A percentile compares a stretch with the other conserved stretches of the same genome.
These are phyloP conservation scores for Dalbergia cochinchinensis DNA, from an alignment of 306 rosid genomes.

Conservation along the genomic window DNA sequence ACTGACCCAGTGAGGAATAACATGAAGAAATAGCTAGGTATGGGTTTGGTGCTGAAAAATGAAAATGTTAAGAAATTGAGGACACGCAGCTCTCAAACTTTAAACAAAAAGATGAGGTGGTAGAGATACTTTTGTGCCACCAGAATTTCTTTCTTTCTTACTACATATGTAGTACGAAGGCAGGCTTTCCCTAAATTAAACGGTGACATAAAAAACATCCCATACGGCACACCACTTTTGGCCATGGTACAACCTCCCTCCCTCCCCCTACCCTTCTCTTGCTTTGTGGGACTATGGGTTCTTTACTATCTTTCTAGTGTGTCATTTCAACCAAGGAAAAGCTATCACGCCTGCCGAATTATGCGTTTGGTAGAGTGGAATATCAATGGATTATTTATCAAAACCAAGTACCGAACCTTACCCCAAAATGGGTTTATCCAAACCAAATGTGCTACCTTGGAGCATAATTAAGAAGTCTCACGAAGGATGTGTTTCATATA, in stretches of 20 bases:
- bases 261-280: slow-evolving; percentile 9
- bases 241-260: slow-evolving; percentile 14
- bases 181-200: slow-evolving; percentile 51
- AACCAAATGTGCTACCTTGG: too few relatives aligned
- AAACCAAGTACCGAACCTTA: too few relatives aligned
- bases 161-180: slow-evolving; percentile 38
- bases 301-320: slow-evolving; percentile 22
- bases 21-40: slow-evolving; percentile 46
- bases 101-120: slow-evolving; percentile 35
- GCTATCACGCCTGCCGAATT: background rate
- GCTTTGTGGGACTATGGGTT: slow-evolving; percentile 21
- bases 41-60: slow-evolving; percentile 56
- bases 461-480: too few relatives aligned
- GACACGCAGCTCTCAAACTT: slow-evolving; percentile 42
- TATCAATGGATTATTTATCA: too few relatives aligned
- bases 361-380: background rate
- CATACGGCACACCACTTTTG: slow-evolving; percentile 53
- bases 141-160: slow-evolving; percentile 43
- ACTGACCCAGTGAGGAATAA: slow-evolving; percentile 53
- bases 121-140: slow-evolving; percentile 40
- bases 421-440: too few relatives aligned
- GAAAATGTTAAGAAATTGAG: slow-evolving; percentile 21
- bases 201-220: slow-evolving; percentile 49
- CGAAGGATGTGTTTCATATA: too few relatives aligned
- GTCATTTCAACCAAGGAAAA: slow-evolving; percentile 36